Conservation (phyloP, 192 early-diverging fungal genomes). For the Coemansia sp. region DNA sequence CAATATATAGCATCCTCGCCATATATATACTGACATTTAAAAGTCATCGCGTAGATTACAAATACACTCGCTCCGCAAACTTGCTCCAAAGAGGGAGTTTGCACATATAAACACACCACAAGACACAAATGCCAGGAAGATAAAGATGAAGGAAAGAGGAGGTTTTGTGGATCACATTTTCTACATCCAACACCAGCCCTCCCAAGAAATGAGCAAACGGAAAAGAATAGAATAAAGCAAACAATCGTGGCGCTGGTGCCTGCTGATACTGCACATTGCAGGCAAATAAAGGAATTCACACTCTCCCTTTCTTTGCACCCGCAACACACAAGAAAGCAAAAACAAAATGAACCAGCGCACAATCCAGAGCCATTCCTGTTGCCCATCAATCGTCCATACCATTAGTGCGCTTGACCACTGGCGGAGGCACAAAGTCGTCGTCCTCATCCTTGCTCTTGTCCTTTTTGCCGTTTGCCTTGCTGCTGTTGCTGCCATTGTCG, state of each 20-base stretch:
- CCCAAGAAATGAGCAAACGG: neutral
- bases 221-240: neutral
- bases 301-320: neutral
- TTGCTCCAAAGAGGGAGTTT: neutral
- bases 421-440: constrained; percentile 48
- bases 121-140: constrained; percentile 2
- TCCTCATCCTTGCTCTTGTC: constrained; percentile 13
- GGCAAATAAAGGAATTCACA: neutral
- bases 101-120: neutral
- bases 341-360: neutral
- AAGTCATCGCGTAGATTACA: too few species aligned
- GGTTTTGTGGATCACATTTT: neutral
- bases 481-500: neutral
- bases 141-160: neutral
- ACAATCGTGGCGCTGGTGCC: neutral
- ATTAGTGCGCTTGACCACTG: constrained; percentile 53
- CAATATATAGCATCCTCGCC: too few species aligned
- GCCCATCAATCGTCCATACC: constrained; percentile 31
- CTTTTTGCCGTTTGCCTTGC: neutral
- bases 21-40: too few species aligned
- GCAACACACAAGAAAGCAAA: neutral
- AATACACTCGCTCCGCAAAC: too few species aligned
- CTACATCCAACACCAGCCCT: constrained; percentile 4
- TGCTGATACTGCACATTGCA: neutral
- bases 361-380: neutral